Evolutionary conservation across 2,329 filamentous ascomycete genomes (phyloP).

Genomic region (Colletotrichum scovillei): DNA sequence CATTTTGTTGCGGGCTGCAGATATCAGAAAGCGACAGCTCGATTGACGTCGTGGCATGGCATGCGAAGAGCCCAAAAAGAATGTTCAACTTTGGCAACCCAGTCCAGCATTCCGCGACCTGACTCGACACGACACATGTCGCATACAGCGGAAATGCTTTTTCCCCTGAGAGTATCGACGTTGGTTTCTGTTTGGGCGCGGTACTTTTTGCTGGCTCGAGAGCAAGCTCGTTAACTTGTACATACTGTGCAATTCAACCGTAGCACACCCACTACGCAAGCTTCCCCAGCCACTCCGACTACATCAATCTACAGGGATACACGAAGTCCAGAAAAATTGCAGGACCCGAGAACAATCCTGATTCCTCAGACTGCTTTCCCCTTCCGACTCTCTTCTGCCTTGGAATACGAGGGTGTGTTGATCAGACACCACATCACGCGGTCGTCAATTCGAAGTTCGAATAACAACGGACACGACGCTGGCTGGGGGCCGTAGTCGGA

Average conservation of each 20-base stretch:
- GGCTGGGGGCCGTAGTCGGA: background rate
- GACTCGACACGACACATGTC: slow-evolving; percentile 12
- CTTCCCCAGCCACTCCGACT: slow-evolving; percentile 18
- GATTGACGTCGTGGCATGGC: background rate
- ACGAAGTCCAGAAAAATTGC: slow-evolving; percentile 22
- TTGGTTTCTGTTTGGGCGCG: background rate
- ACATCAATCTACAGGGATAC: slow-evolving; percentile 24
- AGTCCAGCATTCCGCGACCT: slow-evolving; percentile 9
- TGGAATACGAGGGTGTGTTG: background rate
- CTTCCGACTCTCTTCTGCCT: background rate
- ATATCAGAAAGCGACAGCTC: background rate
- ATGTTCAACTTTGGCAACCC: background rate
- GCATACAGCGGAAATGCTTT: slow-evolving; percentile 19
- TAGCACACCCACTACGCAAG: slow-evolving; percentile 8
- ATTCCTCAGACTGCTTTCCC: slow-evolving; percentile 2
- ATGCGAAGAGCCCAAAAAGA: background rate
- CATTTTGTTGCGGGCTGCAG: background rate
- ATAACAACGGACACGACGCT: background rate
- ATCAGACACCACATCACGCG: slow-evolving; percentile 6
- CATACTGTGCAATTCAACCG: background rate
- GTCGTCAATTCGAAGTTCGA: background rate
- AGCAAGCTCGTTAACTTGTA: background rate
- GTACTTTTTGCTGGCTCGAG: background rate
- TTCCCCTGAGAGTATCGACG: slow-evolving; percentile 9
- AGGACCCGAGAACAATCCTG: slow-evolving; percentile 15